Percentiles rank a stretch among this genome's conserved stretches.
Conservation (phyloP, 768 basidiomycete species). For the Suillus variegatus region DNA sequence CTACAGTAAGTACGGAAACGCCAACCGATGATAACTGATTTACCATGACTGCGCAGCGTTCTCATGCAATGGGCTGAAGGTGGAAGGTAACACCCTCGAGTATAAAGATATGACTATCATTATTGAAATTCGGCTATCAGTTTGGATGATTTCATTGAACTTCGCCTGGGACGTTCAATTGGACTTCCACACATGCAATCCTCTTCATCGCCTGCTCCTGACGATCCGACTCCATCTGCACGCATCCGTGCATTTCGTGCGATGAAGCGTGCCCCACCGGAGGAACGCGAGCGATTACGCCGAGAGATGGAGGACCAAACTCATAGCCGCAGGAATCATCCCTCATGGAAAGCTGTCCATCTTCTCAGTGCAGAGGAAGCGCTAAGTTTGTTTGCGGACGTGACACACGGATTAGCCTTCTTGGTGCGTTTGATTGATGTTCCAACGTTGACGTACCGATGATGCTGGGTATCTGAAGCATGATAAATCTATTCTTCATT, state of each 20-base stretch:
- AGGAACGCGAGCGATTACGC: slow-evolving; percentile 63
- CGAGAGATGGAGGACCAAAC: slow-evolving; percentile 44
- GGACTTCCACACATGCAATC: slow-evolving; percentile 44
- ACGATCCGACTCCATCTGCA: slow-evolving; percentile 60
- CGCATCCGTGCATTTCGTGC: slow-evolving; percentile 78
- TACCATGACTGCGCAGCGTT: slow-evolving; percentile 46
- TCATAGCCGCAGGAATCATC: slow-evolving; percentile 22
- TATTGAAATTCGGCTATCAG: slow-evolving; percentile 32
- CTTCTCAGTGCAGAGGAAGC: slow-evolving; percentile 85
- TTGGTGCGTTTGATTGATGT: slow-evolving; percentile 51
- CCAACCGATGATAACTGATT: neutral
- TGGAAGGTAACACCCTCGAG: slow-evolving; percentile 48
- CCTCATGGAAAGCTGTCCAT: slow-evolving; percentile 75
- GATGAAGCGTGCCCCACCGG: slow-evolving; percentile 62
- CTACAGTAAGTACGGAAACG: slow-evolving; percentile 60
- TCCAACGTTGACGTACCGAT: slow-evolving; percentile 4
- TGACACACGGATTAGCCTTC: slow-evolving; percentile 85
- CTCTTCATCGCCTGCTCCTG: slow-evolving; percentile 30
- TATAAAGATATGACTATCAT: neutral
- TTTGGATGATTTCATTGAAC: slow-evolving; percentile 84
- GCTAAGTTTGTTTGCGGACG: slow-evolving; percentile 76
- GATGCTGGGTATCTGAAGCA: slow-evolving; percentile 48
- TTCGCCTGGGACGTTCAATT: slow-evolving; percentile 65
- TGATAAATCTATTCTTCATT: slow-evolving; percentile 81
- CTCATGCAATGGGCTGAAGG: slow-evolving; percentile 95